phyloP scores from a whole-genome alignment of 2,329 filamentous ascomycete genomes.

The Stagonosporopsis rhizophila region DNA sequence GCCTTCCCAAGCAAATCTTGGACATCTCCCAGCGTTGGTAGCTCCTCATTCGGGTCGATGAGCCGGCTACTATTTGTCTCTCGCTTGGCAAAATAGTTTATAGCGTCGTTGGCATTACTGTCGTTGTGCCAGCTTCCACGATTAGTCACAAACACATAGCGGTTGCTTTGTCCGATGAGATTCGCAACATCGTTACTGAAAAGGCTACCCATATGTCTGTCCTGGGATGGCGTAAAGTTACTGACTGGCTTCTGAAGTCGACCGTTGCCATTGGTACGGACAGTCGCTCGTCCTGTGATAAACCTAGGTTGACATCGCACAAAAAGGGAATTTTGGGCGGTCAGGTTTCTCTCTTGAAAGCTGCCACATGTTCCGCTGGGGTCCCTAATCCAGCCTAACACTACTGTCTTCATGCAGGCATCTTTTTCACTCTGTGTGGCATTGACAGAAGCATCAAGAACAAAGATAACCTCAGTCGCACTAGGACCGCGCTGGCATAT shows the following conservation, averaged over 20 bases:
- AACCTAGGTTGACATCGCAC: constrained; percentile 50
- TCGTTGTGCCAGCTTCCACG: constrained; percentile 58
- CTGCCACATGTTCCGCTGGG: constrained; percentile 21
- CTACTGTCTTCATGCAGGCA: constrained; percentile 29
- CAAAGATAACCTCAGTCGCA: constrained; percentile 24
- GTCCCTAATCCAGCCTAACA: constrained; percentile 40
- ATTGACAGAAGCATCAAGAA: constrained; percentile 19
- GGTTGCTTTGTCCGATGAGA: constrained; percentile 33
- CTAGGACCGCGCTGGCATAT: constrained; percentile 10
- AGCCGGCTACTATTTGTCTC: constrained; percentile 38
- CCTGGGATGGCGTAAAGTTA: neutral
- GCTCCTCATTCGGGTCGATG: constrained; percentile 44
- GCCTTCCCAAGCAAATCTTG: constrained; percentile 30
- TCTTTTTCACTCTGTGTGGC: constrained; percentile 26
- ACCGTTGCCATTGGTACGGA: constrained; percentile 45
- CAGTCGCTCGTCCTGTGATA: constrained; percentile 40
- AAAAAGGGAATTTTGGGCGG: constrained; percentile 30
- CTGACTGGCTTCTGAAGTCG: constrained; percentile 28
- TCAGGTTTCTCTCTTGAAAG: neutral
- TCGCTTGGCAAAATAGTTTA: constrained; percentile 56
- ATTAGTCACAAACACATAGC: constrained; percentile 26
- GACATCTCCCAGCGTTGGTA: constrained; percentile 44
- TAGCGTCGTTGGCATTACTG: constrained; percentile 53
- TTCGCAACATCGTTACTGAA: constrained; percentile 37
- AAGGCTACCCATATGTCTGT: neutral